A percentile compares a stretch with the other conserved stretches of the same genome.
These are phyloP conservation scores for Hypoxylon perforatum DNA, from an alignment of 495 filamentous ascomycete genomes.

Conservation along the genomic window DNA sequence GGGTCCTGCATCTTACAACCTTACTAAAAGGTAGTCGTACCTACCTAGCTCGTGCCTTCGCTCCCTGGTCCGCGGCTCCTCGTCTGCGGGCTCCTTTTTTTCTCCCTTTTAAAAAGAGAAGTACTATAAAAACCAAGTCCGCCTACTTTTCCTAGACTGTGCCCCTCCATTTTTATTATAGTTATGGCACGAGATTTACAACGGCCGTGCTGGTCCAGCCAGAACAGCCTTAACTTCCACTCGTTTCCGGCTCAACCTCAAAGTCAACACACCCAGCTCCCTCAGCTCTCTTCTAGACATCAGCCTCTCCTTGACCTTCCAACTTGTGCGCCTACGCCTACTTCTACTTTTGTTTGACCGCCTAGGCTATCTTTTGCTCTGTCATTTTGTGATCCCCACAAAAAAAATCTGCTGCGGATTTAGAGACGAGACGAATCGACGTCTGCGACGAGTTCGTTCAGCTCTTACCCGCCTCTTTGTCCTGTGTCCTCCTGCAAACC, in stretches of 20 bases:
- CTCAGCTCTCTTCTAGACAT: constrained; percentile 14
- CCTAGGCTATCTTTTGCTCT: constrained; percentile 8
- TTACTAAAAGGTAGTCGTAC: constrained; percentile 37
- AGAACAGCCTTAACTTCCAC: constrained; percentile 43
- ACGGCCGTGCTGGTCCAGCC: constrained; percentile 51
- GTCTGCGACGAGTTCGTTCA: constrained; percentile 37
- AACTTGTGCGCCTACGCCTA: constrained; percentile 5
- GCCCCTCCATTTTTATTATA: constrained; percentile 51
- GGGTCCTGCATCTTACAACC: constrained; percentile 44
- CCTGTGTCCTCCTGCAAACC: constrained; percentile 27
- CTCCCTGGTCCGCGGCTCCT: constrained; percentile 42
- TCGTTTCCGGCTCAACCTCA: constrained; percentile 41
- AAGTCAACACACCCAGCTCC: no score
- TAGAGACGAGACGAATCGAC: constrained; percentile 31
- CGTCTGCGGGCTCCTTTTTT: constrained; percentile 43
- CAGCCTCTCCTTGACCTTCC: constrained; percentile 11
- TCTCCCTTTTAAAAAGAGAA: constrained; percentile 31
- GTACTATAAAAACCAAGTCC: constrained; percentile 60
- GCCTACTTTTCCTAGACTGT: constrained; percentile 48
- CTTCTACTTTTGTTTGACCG: constrained; percentile 29
- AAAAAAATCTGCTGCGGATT: constrained; percentile 30
- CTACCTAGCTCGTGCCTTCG: constrained; percentile 40
- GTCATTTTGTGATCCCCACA: constrained; percentile 27
- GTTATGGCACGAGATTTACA: constrained; percentile 59
- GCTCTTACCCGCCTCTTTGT: constrained; percentile 25